Evolutionary conservation across 208 protist genomes (phyloP), one percentile per base, ranked within the genome.

Genomic region (Crithidia sp.): DNA sequence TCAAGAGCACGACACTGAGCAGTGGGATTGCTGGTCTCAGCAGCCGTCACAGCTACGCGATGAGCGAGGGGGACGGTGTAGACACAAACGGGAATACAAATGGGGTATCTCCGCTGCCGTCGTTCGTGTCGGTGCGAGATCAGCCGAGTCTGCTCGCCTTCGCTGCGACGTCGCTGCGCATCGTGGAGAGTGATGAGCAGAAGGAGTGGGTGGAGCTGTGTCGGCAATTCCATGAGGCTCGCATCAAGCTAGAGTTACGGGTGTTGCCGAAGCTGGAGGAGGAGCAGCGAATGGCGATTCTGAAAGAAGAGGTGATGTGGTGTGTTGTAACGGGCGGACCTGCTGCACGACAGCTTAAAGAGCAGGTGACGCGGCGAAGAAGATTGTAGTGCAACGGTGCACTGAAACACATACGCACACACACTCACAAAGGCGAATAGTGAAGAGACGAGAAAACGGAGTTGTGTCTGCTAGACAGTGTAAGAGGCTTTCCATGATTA

Each of bases 301-400:
- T 87, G 37, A 80, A 71, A 58, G 82, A 85, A 41, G 76, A 82
- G 70, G 72, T 86, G 39, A 54, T 82, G 54, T 85, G 82, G 82
- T 76, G 70, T 17, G 54, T 84, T 6, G 59, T 63, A 36, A 74
- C 74, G 14, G 77, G 74, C 6, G 45, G 69, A 16, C 72, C 74
- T 6, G 68, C 50, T 6, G 77, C 63, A 44, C 62, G 76, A 47
- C 50, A 43, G 14, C 66, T 74, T 16, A 66, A 49, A 61, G 60
- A 81, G 6, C 40, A 39, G n/a, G n/a, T 84, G 50, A 54, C 58
- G 43, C 41, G 40, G 5, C 28, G 28, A 28, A 28, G 28, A 28
- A 28, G 28, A 28, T 28, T 28, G 28, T 28, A 28, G 28, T 28
- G 28, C 28, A 28, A 28, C 28, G 28, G 28, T 28, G 28, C 28